Conservation (phyloP, 768 basidiomycete species). For the Leucosporidium creatinivorum region DNA sequence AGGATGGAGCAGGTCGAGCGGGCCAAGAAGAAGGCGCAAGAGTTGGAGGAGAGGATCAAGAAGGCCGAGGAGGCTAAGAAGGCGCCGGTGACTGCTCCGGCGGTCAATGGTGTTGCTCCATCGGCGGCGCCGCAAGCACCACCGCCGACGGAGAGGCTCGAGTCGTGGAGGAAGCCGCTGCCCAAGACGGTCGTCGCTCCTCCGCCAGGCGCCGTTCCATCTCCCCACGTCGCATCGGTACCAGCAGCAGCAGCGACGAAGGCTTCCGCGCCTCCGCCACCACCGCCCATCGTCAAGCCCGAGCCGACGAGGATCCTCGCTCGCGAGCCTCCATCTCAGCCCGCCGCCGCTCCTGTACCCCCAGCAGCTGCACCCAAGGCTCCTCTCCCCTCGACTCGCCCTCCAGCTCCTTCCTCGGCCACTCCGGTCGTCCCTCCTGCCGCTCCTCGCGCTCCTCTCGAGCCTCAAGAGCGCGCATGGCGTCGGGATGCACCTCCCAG, state of each 20-base stretch:
- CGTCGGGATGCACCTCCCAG: neutral
- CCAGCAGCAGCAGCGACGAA: neutral
- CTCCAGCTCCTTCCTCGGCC: neutral
- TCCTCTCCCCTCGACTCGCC: neutral
- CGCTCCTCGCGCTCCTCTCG: neutral
- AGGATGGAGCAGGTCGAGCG: constrained; percentile 71
- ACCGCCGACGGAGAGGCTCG: neutral
- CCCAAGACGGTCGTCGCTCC: neutral
- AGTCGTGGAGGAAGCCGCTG: neutral
- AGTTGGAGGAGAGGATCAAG: constrained; percentile 37
- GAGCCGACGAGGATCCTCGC: constrained; percentile 16
- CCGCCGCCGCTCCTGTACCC: neutral
- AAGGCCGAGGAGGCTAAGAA: constrained; percentile 5
- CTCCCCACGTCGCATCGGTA: neutral
- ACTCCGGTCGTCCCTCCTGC: neutral
- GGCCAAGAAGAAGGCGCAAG: constrained; percentile 60
- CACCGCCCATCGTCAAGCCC: neutral
- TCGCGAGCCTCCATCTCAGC: neutral
- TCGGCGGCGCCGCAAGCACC: too few relatives aligned
- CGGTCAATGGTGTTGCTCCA: neutral
- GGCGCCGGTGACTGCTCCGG: neutral
- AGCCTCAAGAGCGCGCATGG: neutral
- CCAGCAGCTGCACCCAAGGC: neutral
- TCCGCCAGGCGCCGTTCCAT: neutral
- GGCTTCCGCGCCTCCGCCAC: constrained; percentile 1